Evolutionary conservation across 148 eudicot genomes (phyloP), one percentile per base, ranked within the genome.

Genomic region (Rhododendron mucronatum): DNA sequence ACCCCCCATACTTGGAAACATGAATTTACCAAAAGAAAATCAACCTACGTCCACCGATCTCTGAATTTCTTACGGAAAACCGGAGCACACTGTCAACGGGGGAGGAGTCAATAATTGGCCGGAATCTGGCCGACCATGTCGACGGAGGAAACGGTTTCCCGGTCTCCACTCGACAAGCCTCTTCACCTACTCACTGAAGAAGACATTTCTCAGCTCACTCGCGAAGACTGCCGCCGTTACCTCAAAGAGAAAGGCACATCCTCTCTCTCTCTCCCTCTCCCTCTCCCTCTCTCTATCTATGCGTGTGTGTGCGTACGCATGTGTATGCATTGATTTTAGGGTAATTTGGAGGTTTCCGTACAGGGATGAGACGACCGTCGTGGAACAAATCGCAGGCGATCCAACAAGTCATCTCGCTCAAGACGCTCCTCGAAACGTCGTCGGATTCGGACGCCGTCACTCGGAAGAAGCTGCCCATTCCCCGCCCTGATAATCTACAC

Each of bases 301-400:
- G 15, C 21, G 61, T 55, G 4, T 55, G 23, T 18, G 61, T 16
- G 30, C 30, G 21, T 55, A 55, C 20, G 59, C 20, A 15, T 14
- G 59, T 18, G 21, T 61, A 15, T 39, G 26, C 37, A 50, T 50
- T 53, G 11, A 84, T 11, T 77, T 85, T 73, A 30, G 55, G 77
- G 41, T 80, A 33, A 82, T 61, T 61, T 69, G 35, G 75, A 63
- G 51, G 21, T 20, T 80, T 78, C 63, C 83, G 79, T 86, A 69
- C 86, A 95, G 98, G 99, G 33, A 96, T 96, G 99, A 88, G 99
- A 67, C 86, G 97, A 57, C 99, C 99, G 78, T 96, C 98, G 48
- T 96, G 99, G 98, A 96, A 96, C 93, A 96, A 96, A 91, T 96
- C 98, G 21, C 98, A 96, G 91, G 99, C 98, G 93, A 96, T 95